Percentiles rank a stretch among this genome's conserved stretches.
These are phyloP conservation scores for Entophlyctis helioformis DNA, from an alignment of 192 early-diverging fungal species.

Conservation along the genomic window DNA sequence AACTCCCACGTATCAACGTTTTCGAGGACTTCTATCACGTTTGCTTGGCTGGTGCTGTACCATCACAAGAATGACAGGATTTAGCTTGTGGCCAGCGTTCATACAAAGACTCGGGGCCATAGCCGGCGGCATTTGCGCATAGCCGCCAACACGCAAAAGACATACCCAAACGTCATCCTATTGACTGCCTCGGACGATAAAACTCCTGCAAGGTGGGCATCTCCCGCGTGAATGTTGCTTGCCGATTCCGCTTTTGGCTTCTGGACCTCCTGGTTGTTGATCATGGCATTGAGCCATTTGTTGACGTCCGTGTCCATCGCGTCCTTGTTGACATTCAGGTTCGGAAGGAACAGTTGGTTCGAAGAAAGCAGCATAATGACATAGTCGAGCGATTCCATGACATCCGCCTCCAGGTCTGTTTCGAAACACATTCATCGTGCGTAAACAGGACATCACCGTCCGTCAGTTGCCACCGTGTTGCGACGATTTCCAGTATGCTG, in stretches of 20 bases:
- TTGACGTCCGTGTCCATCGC: slow-evolving; percentile 28
- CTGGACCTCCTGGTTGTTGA: slow-evolving; percentile 14
- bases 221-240: too few relatives aligned
- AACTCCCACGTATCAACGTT: slow-evolving; percentile 23
- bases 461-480: too few relatives aligned
- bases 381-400: slow-evolving; percentile 29
- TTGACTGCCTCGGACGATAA: too few relatives aligned
- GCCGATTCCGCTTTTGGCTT: too few relatives aligned
- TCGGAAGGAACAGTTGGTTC: slow-evolving; percentile 31
- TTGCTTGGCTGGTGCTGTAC: slow-evolving; percentile 1
- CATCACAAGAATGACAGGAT: too few relatives aligned
- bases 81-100: too few relatives aligned
- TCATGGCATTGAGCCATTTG: slow-evolving; percentile 28
- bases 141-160: too few relatives aligned
- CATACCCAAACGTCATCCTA: too few relatives aligned
- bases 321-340: slow-evolving; percentile 19
- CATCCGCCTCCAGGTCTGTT: slow-evolving; percentile 21
- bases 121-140: too few relatives aligned
- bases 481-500: too few relatives aligned
- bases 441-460: neutral
- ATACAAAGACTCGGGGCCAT: too few relatives aligned
- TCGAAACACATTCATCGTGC: neutral
- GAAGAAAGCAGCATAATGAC: slow-evolving; percentile 31
- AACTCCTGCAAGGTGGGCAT: too few relatives aligned
- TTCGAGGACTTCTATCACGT: slow-evolving; percentile 11